phyloP scores from a whole-genome alignment of 371 early-diverging fungal species.

The Rhizomucor miehei region DNA sequence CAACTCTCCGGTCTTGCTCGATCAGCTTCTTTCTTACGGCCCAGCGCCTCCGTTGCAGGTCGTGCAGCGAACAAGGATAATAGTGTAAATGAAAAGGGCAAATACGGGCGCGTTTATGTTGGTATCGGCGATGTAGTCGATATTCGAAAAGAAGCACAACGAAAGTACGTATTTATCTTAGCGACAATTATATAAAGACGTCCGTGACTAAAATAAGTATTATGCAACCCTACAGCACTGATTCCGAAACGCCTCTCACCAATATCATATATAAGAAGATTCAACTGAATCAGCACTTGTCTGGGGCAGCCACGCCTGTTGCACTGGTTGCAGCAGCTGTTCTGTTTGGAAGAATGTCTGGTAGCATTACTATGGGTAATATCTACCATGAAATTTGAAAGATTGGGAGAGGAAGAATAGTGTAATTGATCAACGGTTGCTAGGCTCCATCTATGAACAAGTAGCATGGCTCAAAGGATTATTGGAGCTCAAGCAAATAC shows the following conservation, averaged over 20 bases:
- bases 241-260: not conserved
- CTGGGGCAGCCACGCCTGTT: constrained; percentile 36
- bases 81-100: constrained; percentile 24
- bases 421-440: not conserved
- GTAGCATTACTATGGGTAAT: constrained; percentile 36
- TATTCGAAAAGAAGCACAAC: constrained; percentile 10
- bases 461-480: constrained; percentile 38
- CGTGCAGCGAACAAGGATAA: constrained; percentile 32
- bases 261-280: constrained; percentile 17
- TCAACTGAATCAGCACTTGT: constrained; percentile 38
- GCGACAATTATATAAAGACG: too few relatives aligned
- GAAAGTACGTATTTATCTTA: constrained; percentile 3
- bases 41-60: constrained; percentile 34
- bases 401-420: not conserved
- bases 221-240: too few relatives aligned
- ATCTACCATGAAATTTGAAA: too few relatives aligned
- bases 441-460: constrained; percentile 29
- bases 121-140: constrained; percentile 38
- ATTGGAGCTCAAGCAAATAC: constrained; percentile 21
- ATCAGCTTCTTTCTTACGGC: constrained; percentile 28
- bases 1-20: constrained; percentile 7
- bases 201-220: too few relatives aligned
- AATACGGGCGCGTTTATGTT: constrained; percentile 46
- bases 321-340: constrained; percentile 43
- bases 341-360: constrained; percentile 32